Evolutionary conservation across 2,329 filamentous ascomycete genomes (phyloP).

Genomic region (Epichloe coenophiala): DNA sequence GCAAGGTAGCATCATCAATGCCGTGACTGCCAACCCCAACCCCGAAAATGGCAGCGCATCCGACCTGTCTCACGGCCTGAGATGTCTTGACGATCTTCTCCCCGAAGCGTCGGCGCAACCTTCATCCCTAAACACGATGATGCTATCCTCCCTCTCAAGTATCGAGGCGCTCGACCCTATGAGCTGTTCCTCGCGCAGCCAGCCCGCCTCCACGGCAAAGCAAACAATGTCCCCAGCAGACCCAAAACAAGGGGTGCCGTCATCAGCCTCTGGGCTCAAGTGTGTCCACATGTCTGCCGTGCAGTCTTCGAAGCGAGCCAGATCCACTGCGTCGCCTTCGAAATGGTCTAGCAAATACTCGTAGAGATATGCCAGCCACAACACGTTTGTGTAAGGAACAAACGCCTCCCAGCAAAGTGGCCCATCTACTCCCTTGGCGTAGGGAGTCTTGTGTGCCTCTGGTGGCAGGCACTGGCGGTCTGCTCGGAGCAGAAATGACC

Average conservation of each 20-base stretch:
- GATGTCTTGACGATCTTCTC: constrained; percentile 14
- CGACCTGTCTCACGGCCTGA: neutral
- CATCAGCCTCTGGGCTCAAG: constrained; percentile 36
- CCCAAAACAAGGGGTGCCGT: constrained; percentile 34
- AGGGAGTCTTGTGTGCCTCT: constrained; percentile 31
- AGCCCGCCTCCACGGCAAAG: constrained; percentile 44
- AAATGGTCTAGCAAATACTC: constrained; percentile 37
- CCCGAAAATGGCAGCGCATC: no score
- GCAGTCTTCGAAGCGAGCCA: constrained; percentile 30
- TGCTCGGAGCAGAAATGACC: constrained; percentile 39
- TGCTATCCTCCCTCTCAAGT: constrained; percentile 27
- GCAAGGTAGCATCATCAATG: no score
- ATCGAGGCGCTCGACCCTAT: constrained; percentile 23
- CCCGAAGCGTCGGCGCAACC: constrained; percentile 9
- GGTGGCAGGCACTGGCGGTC: constrained; percentile 37
- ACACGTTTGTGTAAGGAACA: constrained; percentile 49
- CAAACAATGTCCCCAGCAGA: constrained; percentile 42
- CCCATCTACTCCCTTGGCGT: constrained; percentile 31
- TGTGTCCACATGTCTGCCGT: constrained; percentile 42
- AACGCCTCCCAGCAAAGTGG: constrained; percentile 40
- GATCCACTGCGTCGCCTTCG: constrained; percentile 29
- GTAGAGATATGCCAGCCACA: constrained; percentile 52
- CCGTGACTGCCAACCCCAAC: no score
- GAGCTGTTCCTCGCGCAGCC: constrained; percentile 41
- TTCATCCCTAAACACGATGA: constrained; percentile 21